Evolutionary conservation across 495 filamentous ascomycete genomes (phyloP), one percentile per base, ranked within the genome.

Genomic region (Podospora anserina): DNA sequence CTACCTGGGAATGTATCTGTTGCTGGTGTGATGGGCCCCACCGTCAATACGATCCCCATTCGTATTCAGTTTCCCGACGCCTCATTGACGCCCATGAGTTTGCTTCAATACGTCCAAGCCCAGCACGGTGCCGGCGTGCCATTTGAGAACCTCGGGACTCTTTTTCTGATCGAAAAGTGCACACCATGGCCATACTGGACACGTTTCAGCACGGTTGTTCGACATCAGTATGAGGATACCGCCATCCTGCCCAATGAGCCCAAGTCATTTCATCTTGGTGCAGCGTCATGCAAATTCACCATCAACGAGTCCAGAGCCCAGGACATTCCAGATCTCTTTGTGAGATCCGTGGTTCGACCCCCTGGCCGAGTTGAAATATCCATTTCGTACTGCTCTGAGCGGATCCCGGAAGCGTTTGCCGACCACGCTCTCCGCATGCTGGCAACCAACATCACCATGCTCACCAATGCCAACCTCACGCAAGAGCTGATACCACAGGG

Each of bases 101-200:
- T 82, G 13, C 78, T 82, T 1, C 77, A 79, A 49, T 68, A 72
- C 57, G 66, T 84, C 20, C 80, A 82, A 53, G 75, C 74, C 2
- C 82, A 84, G 61, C 77, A 78, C 39, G 73, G 79, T 3, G 68
- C 78, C 2, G 75, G 80, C 28, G 76, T 80, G 4, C 81, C 79
- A 3, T 78, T 78, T 66, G 82, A 82, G 69, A 81, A 78, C 57
- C 71, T 83, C 18, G 79, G 81, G 16, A 74, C 74, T n/a, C 72
- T 79, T 13, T 74, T 75, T 20, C 80, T 84, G 58, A 74, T 84
- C 3, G 80, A 81, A 66, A 82, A 81, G 49, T 82, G 80, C 66
- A 84, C 82, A 15, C 65, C 78, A 0, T 84, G 82, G 82, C 80
- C 81, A 3, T 81, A 82, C 27, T 84, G 82, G 82, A 80, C 80